Evolutionary conservation across 805 yeast species (phyloP), one percentile per base, ranked within the genome.

Genomic region (Candida koratica): DNA sequence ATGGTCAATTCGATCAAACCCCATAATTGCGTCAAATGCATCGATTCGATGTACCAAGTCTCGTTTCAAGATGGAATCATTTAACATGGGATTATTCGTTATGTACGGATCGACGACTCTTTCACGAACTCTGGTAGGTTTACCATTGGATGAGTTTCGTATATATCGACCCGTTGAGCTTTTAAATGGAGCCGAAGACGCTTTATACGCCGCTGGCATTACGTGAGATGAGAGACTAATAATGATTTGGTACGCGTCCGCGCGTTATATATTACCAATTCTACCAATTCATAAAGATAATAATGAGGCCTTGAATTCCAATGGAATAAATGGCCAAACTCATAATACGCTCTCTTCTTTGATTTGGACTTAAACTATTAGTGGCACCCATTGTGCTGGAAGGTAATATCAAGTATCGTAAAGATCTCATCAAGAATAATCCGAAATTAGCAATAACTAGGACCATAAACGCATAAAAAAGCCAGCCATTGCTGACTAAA

Each of bases 301-400:
- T 77, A 37, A 86, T 64, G 13, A 78, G 52, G 15, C 84, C 74
- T 64, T 90, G 97, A 52, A 88, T 70, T 11, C 84, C 69, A 50
- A 87, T 86, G 6, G 95, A 80, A 58, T 90, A 90, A 27, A 83
- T 68, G 51, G 90, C 88, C 45, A 90, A 65, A 55, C 84, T 90
- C 52, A 90, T 95, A 41, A 93, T 82, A 47, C 96, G 77, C 42
- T 84, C 75, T 57, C 85, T 81, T 44, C 87, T 75, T 41, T 82
- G 83, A 17, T 77, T 76, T 28, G 77, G 71, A 38, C 82, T 75
- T 36, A 85, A 72, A 26, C 75, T 77, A 35, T 75, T 76, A 15
- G 59, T 56, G 9, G 43, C 37, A 10, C 54, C 55, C 7, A 35
- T 39, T 25, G 57, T 56, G 9, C 53, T 44, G 15, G 41, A 39